Conservation (phyloP, 2,329 filamentous ascomycete species). For the Ciborinia camelliae region DNA sequence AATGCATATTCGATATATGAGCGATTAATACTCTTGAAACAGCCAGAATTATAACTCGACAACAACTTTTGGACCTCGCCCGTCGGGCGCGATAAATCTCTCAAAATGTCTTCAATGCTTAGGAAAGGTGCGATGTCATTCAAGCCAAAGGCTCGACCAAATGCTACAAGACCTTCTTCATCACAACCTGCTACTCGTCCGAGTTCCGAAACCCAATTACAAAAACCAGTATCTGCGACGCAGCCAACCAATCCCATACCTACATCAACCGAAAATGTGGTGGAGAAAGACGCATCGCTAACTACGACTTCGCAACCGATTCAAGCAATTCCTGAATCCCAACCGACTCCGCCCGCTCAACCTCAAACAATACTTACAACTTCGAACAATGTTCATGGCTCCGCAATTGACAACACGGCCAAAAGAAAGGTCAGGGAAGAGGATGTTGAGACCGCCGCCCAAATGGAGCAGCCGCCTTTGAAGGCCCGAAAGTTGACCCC, state of each 20-base stretch:
- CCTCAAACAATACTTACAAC: background rate
- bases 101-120: constrained; percentile 21
- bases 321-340: constrained; percentile 9
- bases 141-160: constrained; percentile 61
- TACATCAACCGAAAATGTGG: background rate
- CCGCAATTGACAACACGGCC: background rate
- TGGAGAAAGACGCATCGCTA: background rate
- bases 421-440: constrained; percentile 8
- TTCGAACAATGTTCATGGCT: background rate
- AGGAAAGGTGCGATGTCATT: constrained; percentile 43
- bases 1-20: background rate
- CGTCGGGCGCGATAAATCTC: constrained; percentile 3
- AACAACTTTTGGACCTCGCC: constrained; percentile 17
- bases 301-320: background rate
- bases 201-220: constrained; percentile 41
- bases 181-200: constrained; percentile 40
- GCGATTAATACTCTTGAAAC: background rate
- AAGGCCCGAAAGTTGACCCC: constrained; percentile 14
- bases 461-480: constrained; percentile 1
- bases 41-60: background rate
- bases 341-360: background rate
- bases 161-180: constrained; percentile 45
- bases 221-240: constrained; percentile 32
- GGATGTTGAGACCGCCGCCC: background rate
- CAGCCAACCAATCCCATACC: constrained; percentile 6